Evolutionary conservation across 2,329 filamentous ascomycete genomes (phyloP), one percentile per base, ranked within the genome.

Genomic region (Tolypocladium nubicola): DNA sequence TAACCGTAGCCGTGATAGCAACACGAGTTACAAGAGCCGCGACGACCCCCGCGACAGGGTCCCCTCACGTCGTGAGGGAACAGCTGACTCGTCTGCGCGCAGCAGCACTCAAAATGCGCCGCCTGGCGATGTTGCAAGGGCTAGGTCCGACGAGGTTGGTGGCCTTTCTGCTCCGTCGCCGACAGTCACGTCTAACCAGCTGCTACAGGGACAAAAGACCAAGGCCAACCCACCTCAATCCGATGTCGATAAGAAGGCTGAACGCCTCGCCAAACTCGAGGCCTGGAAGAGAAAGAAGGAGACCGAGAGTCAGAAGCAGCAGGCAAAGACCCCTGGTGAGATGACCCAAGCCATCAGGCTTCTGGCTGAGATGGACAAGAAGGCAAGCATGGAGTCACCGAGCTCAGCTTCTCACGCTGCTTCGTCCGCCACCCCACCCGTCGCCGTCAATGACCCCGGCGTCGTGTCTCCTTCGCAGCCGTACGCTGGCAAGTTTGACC

Each of bases 241-340:
- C 37, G 88, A 90, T 65, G 82, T 84, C 60, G 85, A 90, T 54
- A 90, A 73, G 57, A 90, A 92, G 70, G 88, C 87, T 54, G 89
- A 93, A 70, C 80, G 89, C 61, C 78, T 91, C 49, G 89, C 89
- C 35, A 92, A 90, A 68, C 75, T 96, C 35, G 89, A 93, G 70
- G 89, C 89, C 58, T 96, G 91, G 92, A 96, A 96, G 74, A 88
- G 90, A 72, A 93, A 92, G 73, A 87, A 90, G 68, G 88, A 90
- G 62, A 84, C 85, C 68, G 86, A 87, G 64, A 86, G 87, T 64
- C 82, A 81, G 61, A 89, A 89, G 68, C 83, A 88, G 68, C 85
- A 84, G 66, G 83, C 88, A 10, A 45, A 57, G 23, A 33, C 23
- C 10, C 52, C 56, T 65, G 79, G 85, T 50, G 84, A 83, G 56